Base-by-base conservation (phyloP, 164 flowering plant species). In the Stephania japonica region DNA sequence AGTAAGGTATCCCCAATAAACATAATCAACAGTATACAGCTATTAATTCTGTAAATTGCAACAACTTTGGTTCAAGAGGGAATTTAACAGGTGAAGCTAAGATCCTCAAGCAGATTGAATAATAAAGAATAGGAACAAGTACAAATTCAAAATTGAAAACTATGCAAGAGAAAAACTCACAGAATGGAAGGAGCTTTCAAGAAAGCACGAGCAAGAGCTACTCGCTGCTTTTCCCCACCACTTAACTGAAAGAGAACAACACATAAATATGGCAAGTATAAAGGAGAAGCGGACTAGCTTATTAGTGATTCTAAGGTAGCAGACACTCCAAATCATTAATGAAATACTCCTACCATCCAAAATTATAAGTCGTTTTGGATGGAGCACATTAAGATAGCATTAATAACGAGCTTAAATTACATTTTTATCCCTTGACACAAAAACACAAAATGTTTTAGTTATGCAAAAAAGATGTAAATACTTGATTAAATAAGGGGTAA, bases 171-270 rank as follows among this genome's bases (percentile, higher is more conserved):
- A 26, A 11, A 8, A 16, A 42, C 90, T 86, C 83, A 92, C 97
- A 92, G 70, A 77, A 94, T 91, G 13, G 94, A 61, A 73, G 99
- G 92, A 4, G 88, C 87, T 84, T 95, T 95, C 78, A 95, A 72
- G 78, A 95, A 95, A 75, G 97, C 89, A 72, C 99, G 94, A 73
- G 99, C 99, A 67, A 95, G 86, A 27, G 99, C 96, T 50, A 95
- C 94, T 27, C 99, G 89, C 84, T 95, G 99, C 86, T 95, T 95
- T 78, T 95, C 99, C 70, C 99, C 99, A 68, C 98, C 98, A 78
- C 99, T 95, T 78, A 95, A 84, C 99, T 95, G 92, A 77, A 77
- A 77, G 19, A 70, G 26, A 65, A 64, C 42, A 72, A 44, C 66
- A 49, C 24, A 69, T 41, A 69, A 2, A 16, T 6, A 56, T 56